phyloP scores from a whole-genome alignment of 352 stramenopile genomes.

The Globisporangium orthogonon region DNA sequence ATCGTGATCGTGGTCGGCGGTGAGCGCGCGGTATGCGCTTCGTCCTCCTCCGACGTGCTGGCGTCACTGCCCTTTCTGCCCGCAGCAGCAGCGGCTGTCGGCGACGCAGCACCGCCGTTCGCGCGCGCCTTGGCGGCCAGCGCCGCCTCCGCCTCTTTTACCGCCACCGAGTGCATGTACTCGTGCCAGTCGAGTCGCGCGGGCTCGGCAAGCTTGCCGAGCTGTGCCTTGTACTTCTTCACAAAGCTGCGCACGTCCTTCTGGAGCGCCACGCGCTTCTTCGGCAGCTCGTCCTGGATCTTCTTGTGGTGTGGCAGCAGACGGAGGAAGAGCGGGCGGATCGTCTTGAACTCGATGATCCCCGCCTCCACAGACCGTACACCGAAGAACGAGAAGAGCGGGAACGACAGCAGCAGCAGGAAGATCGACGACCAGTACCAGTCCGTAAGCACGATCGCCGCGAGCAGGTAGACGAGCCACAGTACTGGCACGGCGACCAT shows the following conservation, averaged over 20 bases:
- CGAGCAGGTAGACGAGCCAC: constrained; percentile 82
- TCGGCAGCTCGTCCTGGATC: constrained; percentile 70
- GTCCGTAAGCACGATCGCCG: constrained; percentile 75
- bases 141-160: constrained; percentile 16
- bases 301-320: constrained; percentile 73
- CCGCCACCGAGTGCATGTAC: constrained; percentile 72
- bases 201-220: constrained; percentile 63
- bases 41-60: constrained; percentile 8
- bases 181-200: constrained; percentile 78
- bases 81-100: background rate
- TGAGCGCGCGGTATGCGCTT: constrained; percentile 5
- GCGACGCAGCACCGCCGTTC: background rate
- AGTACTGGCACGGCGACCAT: constrained; percentile 87
- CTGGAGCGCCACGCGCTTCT: constrained; percentile 56
- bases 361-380: constrained; percentile 81
- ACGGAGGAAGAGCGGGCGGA: constrained; percentile 78
- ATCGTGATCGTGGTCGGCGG: constrained; percentile 66
- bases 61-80: background rate
- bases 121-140: constrained; percentile 4
- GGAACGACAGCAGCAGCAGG: constrained; percentile 74
- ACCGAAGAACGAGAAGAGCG: constrained; percentile 86
- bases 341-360: constrained; percentile 86
- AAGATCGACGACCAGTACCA: constrained; percentile 85
- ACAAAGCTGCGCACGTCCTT: constrained; percentile 76
- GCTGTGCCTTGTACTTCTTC: constrained; percentile 49